Conservation (phyloP, 352 stramenopile species). For the Pythium periplocum region DNA sequence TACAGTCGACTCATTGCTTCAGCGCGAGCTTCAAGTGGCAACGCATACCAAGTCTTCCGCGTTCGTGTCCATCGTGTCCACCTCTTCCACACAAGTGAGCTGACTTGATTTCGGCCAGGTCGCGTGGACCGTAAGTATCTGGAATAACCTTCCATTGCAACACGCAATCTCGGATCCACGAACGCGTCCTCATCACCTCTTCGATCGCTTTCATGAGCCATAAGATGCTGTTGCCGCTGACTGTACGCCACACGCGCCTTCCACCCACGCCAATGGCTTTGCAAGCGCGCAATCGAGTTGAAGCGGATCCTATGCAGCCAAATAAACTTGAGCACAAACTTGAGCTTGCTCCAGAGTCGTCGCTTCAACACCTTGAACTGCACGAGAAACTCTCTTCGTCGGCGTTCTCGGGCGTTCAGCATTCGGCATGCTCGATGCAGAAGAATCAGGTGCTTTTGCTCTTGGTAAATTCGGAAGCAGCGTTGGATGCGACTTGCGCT, state of each 20-base stretch:
- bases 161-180: background rate
- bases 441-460: conserved; percentile 30
- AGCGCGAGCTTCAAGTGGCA: too few species aligned
- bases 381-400: conserved; percentile 12
- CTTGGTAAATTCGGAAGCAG: conserved; percentile 35
- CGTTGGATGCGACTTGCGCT: conserved; percentile 31
- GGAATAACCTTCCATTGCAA: background rate
- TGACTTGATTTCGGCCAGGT: background rate
- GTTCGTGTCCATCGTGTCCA: background rate
- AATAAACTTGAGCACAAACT: conserved; percentile 15
- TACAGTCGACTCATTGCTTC: too few species aligned
- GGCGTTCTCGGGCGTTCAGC: conserved; percentile 19
- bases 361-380: conserved; percentile 14
- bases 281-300: conserved; percentile 11
- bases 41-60: too few species aligned
- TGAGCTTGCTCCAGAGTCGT: conserved; percentile 18
- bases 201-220: background rate
- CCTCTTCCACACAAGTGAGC: background rate
- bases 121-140: conserved; percentile 3
- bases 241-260: conserved; percentile 11
- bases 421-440: conserved; percentile 29
- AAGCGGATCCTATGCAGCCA: conserved; percentile 5
- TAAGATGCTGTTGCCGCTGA: background rate
- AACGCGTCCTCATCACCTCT: conserved; percentile 7
- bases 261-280: conserved; percentile 25